Percentiles rank a stretch among this genome's conserved stretches.
phyloP scores from a whole-genome alignment of 2,329 filamentous ascomycete genomes.

The Neopestalotiopsis clavispora region DNA sequence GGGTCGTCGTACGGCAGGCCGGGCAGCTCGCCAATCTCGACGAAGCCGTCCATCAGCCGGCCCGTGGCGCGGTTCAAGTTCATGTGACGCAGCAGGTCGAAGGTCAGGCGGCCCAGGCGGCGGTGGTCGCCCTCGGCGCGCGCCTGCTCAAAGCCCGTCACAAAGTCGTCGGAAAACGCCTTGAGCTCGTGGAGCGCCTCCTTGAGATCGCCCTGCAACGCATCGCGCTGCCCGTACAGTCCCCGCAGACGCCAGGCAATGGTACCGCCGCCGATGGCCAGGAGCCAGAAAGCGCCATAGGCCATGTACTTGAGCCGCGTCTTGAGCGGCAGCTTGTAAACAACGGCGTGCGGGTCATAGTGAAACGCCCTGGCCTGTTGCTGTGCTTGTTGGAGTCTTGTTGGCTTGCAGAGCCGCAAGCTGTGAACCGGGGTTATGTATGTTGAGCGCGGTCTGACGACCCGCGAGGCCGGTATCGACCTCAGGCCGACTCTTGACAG shows the following conservation, averaged over 20 bases:
- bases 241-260: conserved; percentile 14
- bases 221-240: conserved; percentile 2
- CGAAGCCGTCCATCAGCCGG: background rate
- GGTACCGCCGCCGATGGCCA: conserved; percentile 16
- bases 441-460: background rate
- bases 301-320: conserved; percentile 21
- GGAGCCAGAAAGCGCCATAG: conserved; percentile 17
- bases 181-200: conserved; percentile 9
- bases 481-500: conserved; percentile 7
- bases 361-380: conserved; percentile 6
- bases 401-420: background rate
- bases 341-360: conserved; percentile 13
- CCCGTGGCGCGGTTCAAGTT: background rate
- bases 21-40: conserved; percentile 23
- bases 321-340: background rate
- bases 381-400: background rate
- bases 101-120: conserved; percentile 19
- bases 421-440: background rate
- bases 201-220: background rate
- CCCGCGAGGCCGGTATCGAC: conserved; percentile 1
- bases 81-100: conserved; percentile 1
- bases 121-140: conserved; percentile 19
- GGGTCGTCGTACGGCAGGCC: conserved; percentile 19
- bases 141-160: conserved; percentile 19
- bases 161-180: conserved; percentile 9